These are phyloP conservation scores for Hyphopichia homilentoma DNA, from an alignment of 805 yeast genomes.

Conservation along the genomic window DNA sequence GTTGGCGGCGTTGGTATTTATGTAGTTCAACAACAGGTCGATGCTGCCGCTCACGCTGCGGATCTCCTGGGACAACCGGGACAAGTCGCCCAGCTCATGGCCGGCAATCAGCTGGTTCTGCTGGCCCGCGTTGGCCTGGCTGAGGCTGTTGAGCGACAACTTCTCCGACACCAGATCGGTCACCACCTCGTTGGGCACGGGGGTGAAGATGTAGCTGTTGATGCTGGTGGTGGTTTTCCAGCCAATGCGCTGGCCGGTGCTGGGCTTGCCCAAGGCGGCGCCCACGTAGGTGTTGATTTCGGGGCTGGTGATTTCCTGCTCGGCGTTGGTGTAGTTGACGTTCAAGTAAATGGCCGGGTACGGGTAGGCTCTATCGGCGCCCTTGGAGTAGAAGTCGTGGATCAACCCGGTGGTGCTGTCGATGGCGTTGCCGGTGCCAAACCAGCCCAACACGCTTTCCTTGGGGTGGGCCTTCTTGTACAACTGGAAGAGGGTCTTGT, in stretches of 20 bases:
- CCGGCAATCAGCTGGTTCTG: constrained; percentile 22
- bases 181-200: constrained; percentile 63
- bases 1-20: constrained; percentile 26
- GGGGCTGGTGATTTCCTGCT: constrained; percentile 49
- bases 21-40: constrained; percentile 43
- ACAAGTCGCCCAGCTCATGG: constrained; percentile 40
- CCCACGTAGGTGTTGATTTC: constrained; percentile 68
- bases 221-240: constrained; percentile 34
- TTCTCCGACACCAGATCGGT: constrained; percentile 52
- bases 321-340: constrained; percentile 52
- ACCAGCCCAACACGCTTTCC: constrained; percentile 83
- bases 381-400: constrained; percentile 75
- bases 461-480: constrained; percentile 78
- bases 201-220: constrained; percentile 63
- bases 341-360: constrained; percentile 78
- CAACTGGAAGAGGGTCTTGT: constrained; percentile 64
- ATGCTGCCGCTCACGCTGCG: constrained; percentile 43
- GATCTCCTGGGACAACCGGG: constrained; percentile 45
- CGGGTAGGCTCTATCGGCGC: constrained; percentile 66
- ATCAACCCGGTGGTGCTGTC: constrained; percentile 73
- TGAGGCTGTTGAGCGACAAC: constrained; percentile 48
- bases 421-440: constrained; percentile 56
- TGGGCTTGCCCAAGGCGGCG: constrained; percentile 58
- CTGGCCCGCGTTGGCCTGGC: constrained; percentile 23
- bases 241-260: constrained; percentile 21